phyloP scores from a whole-genome alignment of 257 asterid genomes.

The Solanum clarkiae region DNA sequence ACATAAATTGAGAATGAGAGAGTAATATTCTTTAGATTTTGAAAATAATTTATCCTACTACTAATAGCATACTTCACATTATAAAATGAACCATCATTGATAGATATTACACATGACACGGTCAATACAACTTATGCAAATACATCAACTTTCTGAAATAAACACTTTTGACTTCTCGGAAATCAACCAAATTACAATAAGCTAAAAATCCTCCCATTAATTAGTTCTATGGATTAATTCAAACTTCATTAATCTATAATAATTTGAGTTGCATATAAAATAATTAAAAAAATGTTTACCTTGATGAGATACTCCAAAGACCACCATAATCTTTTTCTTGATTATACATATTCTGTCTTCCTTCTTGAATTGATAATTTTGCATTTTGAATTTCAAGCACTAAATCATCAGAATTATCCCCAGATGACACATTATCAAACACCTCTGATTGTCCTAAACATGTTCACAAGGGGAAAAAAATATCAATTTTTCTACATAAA shows the following conservation, averaged over 20 bases:
- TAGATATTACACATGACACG: background rate
- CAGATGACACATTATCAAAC: slow-evolving; percentile 64
- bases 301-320: slow-evolving; percentile 71
- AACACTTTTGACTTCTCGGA: background rate
- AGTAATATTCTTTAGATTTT: background rate
- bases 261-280: background rate
- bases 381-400: slow-evolving; percentile 51
- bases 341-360: slow-evolving; percentile 11
- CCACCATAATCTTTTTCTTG: slow-evolving; percentile 34
- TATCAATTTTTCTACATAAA: background rate
- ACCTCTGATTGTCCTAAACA: slow-evolving; percentile 46
- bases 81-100: background rate
- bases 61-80: background rate
- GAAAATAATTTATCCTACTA: background rate
- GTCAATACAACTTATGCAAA: background rate
- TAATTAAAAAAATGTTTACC: slow-evolving; percentile 18
- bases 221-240: background rate
- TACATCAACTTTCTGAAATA: background rate
- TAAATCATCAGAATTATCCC: slow-evolving; percentile 68
- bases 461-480: background rate
- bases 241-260: background rate
- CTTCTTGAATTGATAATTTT: slow-evolving; percentile 27
- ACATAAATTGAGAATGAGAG: too few relatives aligned
- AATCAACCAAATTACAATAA: background rate
- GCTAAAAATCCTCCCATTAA: background rate